phyloP scores from a whole-genome alignment of 768 basidiomycete genomes.

The Amanita pseudoporphyria region DNA sequence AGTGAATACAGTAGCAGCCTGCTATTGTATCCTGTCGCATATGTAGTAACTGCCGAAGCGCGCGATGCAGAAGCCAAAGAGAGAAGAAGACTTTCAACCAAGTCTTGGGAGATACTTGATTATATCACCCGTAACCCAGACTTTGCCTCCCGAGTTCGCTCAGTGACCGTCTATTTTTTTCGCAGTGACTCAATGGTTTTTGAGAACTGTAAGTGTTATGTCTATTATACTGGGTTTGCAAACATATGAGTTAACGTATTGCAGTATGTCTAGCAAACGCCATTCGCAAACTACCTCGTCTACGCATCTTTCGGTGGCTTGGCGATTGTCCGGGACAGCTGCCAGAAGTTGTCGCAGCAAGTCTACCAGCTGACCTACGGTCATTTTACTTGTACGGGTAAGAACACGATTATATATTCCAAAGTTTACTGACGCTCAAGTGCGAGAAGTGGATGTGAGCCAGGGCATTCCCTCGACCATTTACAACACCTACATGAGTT shows the following conservation, averaged over 20 bases:
- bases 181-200: not conserved
- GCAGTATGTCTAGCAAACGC: not conserved
- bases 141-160: not conserved
- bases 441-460: not conserved
- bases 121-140: not conserved
- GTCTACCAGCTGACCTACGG: not conserved
- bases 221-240: not conserved
- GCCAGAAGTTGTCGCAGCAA: not conserved
- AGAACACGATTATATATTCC: too few relatives aligned
- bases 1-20: not conserved
- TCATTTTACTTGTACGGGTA: not conserved
- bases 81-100: not conserved
- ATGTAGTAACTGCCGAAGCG: too few relatives aligned
- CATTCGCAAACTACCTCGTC: not conserved
- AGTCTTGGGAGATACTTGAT: slow-evolving; percentile 1
- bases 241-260: not conserved
- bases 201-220: not conserved
- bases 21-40: not conserved
- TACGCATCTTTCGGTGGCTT: not conserved
- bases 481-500: not conserved
- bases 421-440: not conserved
- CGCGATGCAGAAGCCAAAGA: not conserved
- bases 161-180: not conserved
- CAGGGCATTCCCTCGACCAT: not conserved
- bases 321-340: not conserved